Evolutionary conservation across 148 eudicot species (phyloP), one percentile per base, ranked within the genome.

Genomic region (Rhododendron ovatum): DNA sequence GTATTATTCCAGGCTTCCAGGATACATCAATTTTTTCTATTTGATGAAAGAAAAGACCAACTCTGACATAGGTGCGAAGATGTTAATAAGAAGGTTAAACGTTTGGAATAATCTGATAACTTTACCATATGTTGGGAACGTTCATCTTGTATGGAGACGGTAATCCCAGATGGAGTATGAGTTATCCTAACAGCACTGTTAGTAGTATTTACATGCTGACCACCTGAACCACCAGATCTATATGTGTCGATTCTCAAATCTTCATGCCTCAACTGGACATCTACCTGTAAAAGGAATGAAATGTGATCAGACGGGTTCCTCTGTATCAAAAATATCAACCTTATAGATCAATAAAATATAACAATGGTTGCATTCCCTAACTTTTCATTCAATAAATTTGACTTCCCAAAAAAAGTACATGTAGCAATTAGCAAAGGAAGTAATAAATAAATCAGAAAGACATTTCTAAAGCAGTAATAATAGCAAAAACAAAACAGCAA

Each of bases 211-310:
- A 93, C 99, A 92, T 92, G 95, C 88, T 95, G 99, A 90, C 99
- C 99, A 75, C 99, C 99, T 78, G 99, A 91, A 88, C 99, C 99
- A 61, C 99, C 99, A 83, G 98, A 95, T 81, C 98, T 93, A 80
- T 96, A 96, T 7, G 98, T 96, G 87, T 96, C 99, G 59, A 94
- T 92, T 91, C 91, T 92, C 89, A 96, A 84, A 84, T 96, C 99
- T 83, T 96, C 99, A 76, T 82, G 88, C 88, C 89, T 94, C 87
- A 96, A 84, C 78, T 94, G 94, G 86, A 95, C 95, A 92, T 96
- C 99, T 83, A 95, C 96, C 99, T 96, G 95, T 89, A 85, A 61
- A 83, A 88, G 37, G 22, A 35, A 75, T 50, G 28, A 84, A 55
- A 87, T 48, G 28, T 73, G 82, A 71, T 51, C 47, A 73, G 24